phyloP scores from a whole-genome alignment of 495 filamentous ascomycete species.

The Podospora pseudoanserina region DNA sequence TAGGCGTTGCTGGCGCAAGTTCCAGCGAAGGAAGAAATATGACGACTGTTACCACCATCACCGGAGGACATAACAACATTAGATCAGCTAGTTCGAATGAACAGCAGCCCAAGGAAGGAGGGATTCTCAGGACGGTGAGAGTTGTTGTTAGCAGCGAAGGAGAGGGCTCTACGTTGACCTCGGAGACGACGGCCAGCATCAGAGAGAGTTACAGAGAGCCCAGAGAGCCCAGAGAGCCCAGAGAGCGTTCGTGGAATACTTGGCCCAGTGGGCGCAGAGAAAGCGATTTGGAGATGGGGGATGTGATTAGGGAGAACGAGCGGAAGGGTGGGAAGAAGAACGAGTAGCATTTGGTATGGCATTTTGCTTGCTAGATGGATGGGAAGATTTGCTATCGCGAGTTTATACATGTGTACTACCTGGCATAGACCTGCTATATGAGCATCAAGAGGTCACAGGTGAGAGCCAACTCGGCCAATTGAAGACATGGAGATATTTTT shows the following conservation, averaged over 20 bases:
- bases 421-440: no score
- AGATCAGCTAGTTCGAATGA: neutral
- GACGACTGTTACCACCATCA: neutral
- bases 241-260: neutral
- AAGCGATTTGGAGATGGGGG: neutral
- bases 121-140: neutral
- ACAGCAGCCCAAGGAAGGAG: neutral
- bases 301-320: no score
- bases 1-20: neutral
- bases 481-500: neutral
- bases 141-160: neutral
- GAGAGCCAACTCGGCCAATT: neutral
- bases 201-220: no score
- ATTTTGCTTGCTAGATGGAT: no score
- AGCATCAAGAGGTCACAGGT: no score
- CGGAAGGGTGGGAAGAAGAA: no score
- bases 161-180: no score
- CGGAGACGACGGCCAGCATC: no score
- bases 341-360: no score
- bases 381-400: no score
- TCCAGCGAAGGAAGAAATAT: neutral
- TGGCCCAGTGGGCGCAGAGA: neutral
- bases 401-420: no score
- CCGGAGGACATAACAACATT: neutral
- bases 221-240: no score